Evolutionary conservation across 2,329 filamentous ascomycete genomes (phyloP), one percentile per base, ranked within the genome.

Genomic region (Didymella pomorum): DNA sequence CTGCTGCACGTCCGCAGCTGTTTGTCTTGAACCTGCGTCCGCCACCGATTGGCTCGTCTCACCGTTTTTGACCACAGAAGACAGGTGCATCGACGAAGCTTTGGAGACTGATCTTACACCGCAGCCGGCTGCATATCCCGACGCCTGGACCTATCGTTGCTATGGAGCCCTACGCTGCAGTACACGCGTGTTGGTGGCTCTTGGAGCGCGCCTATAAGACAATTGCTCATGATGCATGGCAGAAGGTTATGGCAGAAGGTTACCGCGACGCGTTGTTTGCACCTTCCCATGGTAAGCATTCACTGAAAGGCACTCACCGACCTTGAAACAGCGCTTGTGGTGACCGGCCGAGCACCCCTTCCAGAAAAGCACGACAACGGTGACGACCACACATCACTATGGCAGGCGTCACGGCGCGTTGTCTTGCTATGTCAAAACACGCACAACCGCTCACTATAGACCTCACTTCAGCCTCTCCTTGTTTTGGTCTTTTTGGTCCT

Each of bases 1-100:
- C 46, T 58, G 53, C 29, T 56, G 28, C 45, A 14, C 41, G 45
- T 48, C 35, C 50, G 41, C 12, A 44, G 57, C 14, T 6, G 42
- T 20, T 31, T 28, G 46, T 23, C 47, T 56, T 28, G 35, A 41
- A 26, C 18, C 9, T 16, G 25, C 29, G 33, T 28, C 26, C 7
- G 31, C 35, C 42, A 33, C 11, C 18, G 18, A 49, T 35, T 58
- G 29, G 49, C 35, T n/a, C 18, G n/a, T 8, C 41, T 31, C 42
- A 16, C 39, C n/a, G 3, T 18, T 12, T 6, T 16, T 23, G 50
- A 18, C 14, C 26, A 25, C 35, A 18, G 20, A 18, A 35, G 33
- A 33, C 20, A 48, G 12, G 26, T 39, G 43, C 43, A 33, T 42
- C 35, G 33, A 47, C 25, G 10, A 42, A 20, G 20, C 10, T 18